Percentiles rank a stretch among this genome's conserved stretches.
phyloP scores from a whole-genome alignment of 2,329 filamentous ascomycete species.

The Fusarium compactum region DNA sequence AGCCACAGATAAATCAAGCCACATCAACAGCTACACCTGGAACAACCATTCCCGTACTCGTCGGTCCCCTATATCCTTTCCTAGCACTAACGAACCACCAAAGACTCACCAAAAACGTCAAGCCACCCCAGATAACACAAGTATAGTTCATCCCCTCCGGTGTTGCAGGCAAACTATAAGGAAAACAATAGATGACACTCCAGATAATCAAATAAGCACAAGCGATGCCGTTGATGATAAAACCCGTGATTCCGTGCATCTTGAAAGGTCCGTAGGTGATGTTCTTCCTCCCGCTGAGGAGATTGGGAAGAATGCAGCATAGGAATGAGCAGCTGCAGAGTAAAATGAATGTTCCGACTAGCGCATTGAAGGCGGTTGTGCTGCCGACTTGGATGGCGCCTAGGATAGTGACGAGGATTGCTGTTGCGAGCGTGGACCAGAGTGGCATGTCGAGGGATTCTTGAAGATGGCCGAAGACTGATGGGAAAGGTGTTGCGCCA shows the following conservation, averaged over 20 bases:
- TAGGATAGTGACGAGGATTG: constrained; percentile 61
- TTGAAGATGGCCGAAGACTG: constrained; percentile 48
- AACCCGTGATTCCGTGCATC: constrained; percentile 62
- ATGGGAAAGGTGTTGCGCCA: constrained; percentile 53
- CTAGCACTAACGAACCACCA: constrained; percentile 58
- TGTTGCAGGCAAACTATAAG: constrained; percentile 59
- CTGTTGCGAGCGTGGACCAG: constrained; percentile 63
- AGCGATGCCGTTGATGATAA: constrained; percentile 63
- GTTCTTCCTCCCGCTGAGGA: constrained; percentile 57
- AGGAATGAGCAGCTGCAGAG: constrained; percentile 62
- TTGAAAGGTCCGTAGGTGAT: constrained; percentile 67
- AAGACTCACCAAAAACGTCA: constrained; percentile 54
- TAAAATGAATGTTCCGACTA: constrained; percentile 65
- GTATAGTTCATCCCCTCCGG: constrained; percentile 66
- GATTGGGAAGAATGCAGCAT: constrained; percentile 70
- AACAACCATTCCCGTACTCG: constrained; percentile 39
- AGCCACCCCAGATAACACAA: constrained; percentile 58
- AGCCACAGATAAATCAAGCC: constrained; percentile 26
- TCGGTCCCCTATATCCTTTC: constrained; percentile 45
- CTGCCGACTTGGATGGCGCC: constrained; percentile 75
- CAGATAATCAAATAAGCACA: constrained; percentile 71
- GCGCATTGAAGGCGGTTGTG: constrained; percentile 74
- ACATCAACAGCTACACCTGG: constrained; percentile 32
- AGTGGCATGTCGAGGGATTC: constrained; percentile 52
- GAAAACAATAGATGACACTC: constrained; percentile 74